Conservation (phyloP, 352 stramenopile genomes). For the Discostella stelligera region DNA sequence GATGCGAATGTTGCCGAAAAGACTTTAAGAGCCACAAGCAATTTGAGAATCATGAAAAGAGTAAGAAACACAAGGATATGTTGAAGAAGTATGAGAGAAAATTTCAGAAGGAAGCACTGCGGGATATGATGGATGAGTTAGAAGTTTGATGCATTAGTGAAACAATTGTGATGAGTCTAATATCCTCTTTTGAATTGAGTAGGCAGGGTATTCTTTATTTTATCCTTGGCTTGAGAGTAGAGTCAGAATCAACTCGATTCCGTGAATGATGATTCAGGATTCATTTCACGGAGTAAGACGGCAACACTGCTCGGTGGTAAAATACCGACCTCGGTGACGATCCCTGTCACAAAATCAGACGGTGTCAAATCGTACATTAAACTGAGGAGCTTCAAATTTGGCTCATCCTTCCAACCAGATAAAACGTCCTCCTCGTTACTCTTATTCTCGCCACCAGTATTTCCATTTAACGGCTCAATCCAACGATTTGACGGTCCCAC, state of each 20-base stretch:
- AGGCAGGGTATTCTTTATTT: too few relatives aligned
- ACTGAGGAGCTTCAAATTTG: constrained; percentile 84
- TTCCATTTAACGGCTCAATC: constrained; percentile 23
- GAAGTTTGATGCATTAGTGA: constrained; percentile 5
- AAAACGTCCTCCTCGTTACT: constrained; percentile 53
- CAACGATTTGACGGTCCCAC: constrained; percentile 46
- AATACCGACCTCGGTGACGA: constrained; percentile 97
- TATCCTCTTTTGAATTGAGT: too few relatives aligned
- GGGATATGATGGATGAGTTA: constrained; percentile 62
- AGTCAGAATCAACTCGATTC: constrained; percentile 12
- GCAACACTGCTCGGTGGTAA: constrained; percentile 96
- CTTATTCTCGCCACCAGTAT: constrained; percentile 10
- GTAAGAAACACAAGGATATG: constrained; percentile 83
- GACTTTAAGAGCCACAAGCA: constrained; percentile 86
- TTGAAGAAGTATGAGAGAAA: constrained; percentile 74
- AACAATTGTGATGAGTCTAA: neutral
- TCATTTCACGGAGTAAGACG: constrained; percentile 93
- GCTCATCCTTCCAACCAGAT: constrained; percentile 55
- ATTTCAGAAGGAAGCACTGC: constrained; percentile 52
- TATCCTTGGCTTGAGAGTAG: neutral
- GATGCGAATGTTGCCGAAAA: constrained; percentile 85
- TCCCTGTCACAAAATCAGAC: constrained; percentile 93
- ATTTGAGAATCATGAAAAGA: constrained; percentile 85
- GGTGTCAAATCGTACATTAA: constrained; percentile 93
- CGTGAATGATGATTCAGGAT: constrained; percentile 50